Conservation (phyloP, 352 stramenopile species). For the Phytophthora uliginosa region DNA sequence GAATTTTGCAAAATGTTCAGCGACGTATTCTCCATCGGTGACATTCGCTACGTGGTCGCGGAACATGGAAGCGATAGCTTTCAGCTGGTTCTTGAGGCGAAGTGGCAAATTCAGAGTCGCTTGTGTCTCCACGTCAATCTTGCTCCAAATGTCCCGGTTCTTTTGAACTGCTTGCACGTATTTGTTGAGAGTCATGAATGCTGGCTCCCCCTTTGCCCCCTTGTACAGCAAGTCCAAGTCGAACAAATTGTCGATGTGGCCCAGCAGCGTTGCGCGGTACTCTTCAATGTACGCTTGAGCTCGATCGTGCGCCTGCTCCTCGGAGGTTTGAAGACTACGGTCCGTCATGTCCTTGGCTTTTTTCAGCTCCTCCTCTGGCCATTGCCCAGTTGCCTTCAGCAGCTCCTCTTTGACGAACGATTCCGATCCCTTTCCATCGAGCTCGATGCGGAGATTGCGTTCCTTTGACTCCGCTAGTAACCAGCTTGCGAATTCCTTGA, state of each 20-base stretch:
- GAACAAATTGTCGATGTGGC: slow-evolving; percentile 35
- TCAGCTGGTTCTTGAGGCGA: slow-evolving; percentile 44
- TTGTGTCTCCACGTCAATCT: slow-evolving; percentile 20
- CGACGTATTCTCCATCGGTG: neutral
- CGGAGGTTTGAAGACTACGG: slow-evolving; percentile 25
- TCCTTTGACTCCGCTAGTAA: slow-evolving; percentile 24
- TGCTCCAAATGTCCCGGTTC: slow-evolving; percentile 24
- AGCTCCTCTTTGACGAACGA: slow-evolving; percentile 1
- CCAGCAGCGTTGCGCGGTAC: slow-evolving; percentile 19
- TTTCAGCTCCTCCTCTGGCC: slow-evolving; percentile 38
- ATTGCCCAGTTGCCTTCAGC: slow-evolving; percentile 24
- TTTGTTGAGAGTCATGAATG: slow-evolving; percentile 17
- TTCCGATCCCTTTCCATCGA: neutral
- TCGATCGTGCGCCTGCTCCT: slow-evolving; percentile 32
- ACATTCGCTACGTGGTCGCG: neutral
- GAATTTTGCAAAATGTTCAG: slow-evolving; percentile 19
- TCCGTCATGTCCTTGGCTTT: slow-evolving; percentile 28
- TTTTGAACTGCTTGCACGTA: slow-evolving; percentile 29
- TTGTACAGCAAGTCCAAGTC: slow-evolving; percentile 43
- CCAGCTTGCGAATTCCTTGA: slow-evolving; percentile 35
- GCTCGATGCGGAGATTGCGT: slow-evolving; percentile 28
- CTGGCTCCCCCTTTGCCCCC: slow-evolving; percentile 5
- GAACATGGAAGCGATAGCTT: slow-evolving; percentile 30
- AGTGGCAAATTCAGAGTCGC: slow-evolving; percentile 28
- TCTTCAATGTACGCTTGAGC: slow-evolving; percentile 37